Evolutionary conservation across 441 rosid genomes (phyloP), one percentile per base, ranked within the genome.

Genomic region (California macrophylla): DNA sequence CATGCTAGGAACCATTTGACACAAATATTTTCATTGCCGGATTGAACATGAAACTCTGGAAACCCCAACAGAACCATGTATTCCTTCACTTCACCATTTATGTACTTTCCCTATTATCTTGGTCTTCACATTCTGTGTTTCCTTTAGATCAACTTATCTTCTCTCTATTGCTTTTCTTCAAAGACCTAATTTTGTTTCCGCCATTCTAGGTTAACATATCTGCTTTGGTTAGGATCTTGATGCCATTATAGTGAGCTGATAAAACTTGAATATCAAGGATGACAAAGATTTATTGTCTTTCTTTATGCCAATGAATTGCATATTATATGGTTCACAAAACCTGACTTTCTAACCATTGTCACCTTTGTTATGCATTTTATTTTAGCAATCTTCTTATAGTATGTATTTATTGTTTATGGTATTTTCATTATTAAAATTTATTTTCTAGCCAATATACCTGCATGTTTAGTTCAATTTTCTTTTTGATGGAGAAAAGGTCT

Each of bases 391-490:
- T 16, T 8, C 58, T 4, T 50, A 50, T 50, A 21, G 7, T 50
- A 36, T 1, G 6, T 9, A 4, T 36, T 36, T 36, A 1, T 8
- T 8, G 9, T 9, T 4, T 4, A 36, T 36, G 6, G 6, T 36
- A 36, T 36, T 47, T 47, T 47, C 56, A 20, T n/a, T 16, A 0
- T 15, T 3, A 16, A 16, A 47, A 15, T 5, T 16, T 16, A 0
- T 50, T 18, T 50, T 50, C 58, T 15, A 3, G 23, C 23, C 24
- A 50, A 36, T 0, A 36, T 36, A 36, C 58, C 58, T n/a, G 23
- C 8, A 50, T 50, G 58, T 50, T 50, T 50, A 23, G n/a, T 69
- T n/a, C n/a, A n/a, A 4, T 69, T 54, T n/a, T 47, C 25, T 52
- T 36, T 36, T 63, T 68, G 50, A 42, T 16, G 24, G 32, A 54